These are phyloP conservation scores for Adansonia digitata DNA, from an alignment of 345 rosid species.

Conservation along the genomic window DNA sequence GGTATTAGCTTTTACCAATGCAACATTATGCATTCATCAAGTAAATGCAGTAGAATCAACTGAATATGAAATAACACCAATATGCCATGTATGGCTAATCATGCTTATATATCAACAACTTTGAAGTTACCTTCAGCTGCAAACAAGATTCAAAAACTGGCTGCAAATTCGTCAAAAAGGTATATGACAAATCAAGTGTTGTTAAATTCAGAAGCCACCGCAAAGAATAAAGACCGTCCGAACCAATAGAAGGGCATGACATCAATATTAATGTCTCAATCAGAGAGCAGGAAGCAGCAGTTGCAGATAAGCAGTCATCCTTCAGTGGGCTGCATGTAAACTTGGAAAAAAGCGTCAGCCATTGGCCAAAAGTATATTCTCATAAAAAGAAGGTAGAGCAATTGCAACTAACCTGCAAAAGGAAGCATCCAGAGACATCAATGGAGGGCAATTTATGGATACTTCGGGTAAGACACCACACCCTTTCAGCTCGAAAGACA, in stretches of 20 bases:
- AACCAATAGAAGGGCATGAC: slow-evolving; percentile 86
- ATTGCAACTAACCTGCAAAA: slow-evolving; percentile 67
- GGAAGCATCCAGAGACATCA: slow-evolving; percentile 90
- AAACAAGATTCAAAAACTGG: slow-evolving; percentile 83
- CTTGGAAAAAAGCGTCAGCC: slow-evolving; percentile 16
- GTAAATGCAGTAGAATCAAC: neutral
- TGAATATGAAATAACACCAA: neutral
- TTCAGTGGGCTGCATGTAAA: slow-evolving; percentile 64
- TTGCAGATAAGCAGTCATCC: slow-evolving; percentile 84
- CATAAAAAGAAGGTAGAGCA: slow-evolving; percentile 7
- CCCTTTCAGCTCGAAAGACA: slow-evolving; percentile 87
- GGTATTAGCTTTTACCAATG: neutral
- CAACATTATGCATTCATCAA: neutral
- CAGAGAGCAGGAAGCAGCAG: slow-evolving; percentile 70
- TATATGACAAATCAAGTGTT: slow-evolving; percentile 82
- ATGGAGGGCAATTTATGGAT: slow-evolving; percentile 68
- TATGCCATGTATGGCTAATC: neutral
- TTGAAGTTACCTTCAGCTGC: slow-evolving; percentile 62
- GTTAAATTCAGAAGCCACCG: slow-evolving; percentile 53
- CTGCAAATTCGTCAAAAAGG: slow-evolving; percentile 72
- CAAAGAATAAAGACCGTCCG: slow-evolving; percentile 75
- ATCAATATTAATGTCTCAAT: slow-evolving; percentile 81
- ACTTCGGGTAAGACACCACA: slow-evolving; percentile 89
- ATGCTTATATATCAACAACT: neutral
- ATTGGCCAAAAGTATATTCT: slow-evolving; percentile 1